These are phyloP conservation scores for Imleria badia DNA, from an alignment of 768 basidiomycete species.

Conservation along the genomic window DNA sequence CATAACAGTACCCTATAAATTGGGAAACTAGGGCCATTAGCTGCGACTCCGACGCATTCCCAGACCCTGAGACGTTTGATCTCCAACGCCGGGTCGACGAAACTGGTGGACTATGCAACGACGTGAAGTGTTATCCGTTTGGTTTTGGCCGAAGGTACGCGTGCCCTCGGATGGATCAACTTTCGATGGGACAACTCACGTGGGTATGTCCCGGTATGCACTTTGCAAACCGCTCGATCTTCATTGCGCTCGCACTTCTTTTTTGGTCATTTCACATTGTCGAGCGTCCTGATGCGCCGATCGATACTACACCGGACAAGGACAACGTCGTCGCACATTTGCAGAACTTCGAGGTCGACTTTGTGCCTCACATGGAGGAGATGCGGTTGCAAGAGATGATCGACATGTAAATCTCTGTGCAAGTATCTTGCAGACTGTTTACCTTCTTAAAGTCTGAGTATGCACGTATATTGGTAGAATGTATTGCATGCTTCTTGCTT, in stretches of 20 bases:
- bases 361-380: constrained; percentile 43
- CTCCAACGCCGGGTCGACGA: constrained; percentile 54
- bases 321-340: constrained; percentile 59
- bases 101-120: constrained; percentile 45
- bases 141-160: constrained; percentile 49
- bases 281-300: constrained; percentile 45
- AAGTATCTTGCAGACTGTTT: no score
- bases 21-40: constrained; percentile 46
- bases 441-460: no score
- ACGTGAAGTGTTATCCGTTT: constrained; percentile 48
- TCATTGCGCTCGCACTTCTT: constrained; percentile 56
- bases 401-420: no score
- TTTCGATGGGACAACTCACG: no score
- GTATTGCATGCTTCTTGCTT: no score
- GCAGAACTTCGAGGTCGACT: constrained; percentile 51
- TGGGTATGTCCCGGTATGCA: constrained; percentile 62
- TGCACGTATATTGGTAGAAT: no score
- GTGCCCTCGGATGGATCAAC: background rate
- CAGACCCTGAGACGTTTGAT: constrained; percentile 55
- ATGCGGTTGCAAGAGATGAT: constrained; percentile 14
- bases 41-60: constrained; percentile 54
- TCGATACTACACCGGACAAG: constrained; percentile 53
- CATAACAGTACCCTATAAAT: no score
- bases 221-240: constrained; percentile 51
- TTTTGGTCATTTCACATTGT: constrained; percentile 61